phyloP scores from a whole-genome alignment of 2,329 filamentous ascomycete genomes.

The Cercospora zeina region DNA sequence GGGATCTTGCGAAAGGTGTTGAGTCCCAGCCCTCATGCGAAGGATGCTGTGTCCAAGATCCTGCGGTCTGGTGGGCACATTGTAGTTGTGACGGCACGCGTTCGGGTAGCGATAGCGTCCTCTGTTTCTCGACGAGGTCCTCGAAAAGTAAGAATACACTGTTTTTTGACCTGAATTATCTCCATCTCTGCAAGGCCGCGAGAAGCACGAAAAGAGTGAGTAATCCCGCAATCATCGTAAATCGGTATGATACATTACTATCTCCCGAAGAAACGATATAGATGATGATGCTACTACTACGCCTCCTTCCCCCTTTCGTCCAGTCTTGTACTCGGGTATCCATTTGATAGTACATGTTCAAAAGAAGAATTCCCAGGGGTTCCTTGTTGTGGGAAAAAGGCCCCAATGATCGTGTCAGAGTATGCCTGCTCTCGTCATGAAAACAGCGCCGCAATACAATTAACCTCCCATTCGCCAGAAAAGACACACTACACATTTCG shows the following conservation, averaged over 20 bases:
- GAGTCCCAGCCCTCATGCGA: no score
- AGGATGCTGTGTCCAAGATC: no score
- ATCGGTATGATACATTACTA: neutral
- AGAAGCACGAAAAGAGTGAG: no score
- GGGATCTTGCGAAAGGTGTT: no score
- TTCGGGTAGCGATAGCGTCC: no score
- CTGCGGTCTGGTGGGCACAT: no score
- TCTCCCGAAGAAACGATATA: neutral
- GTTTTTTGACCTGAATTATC: no score
- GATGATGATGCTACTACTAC: neutral
- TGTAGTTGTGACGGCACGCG: no score
- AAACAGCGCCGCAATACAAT: neutral
- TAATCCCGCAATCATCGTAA: no score
- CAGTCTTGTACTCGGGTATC: neutral
- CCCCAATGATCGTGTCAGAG: neutral
- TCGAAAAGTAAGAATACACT: no score
- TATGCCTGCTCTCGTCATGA: neutral
- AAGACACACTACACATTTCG: neutral
- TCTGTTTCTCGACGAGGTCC: no score
- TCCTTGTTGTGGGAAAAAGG: neutral
- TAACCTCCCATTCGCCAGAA: neutral
- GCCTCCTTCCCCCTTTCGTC: neutral
- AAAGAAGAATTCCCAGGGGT: neutral
- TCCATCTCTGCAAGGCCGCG: no score
- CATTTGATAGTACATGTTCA: neutral